Conservation (phyloP, 495 filamentous ascomycete genomes). For the Hypoxylon crocopeplum region DNA sequence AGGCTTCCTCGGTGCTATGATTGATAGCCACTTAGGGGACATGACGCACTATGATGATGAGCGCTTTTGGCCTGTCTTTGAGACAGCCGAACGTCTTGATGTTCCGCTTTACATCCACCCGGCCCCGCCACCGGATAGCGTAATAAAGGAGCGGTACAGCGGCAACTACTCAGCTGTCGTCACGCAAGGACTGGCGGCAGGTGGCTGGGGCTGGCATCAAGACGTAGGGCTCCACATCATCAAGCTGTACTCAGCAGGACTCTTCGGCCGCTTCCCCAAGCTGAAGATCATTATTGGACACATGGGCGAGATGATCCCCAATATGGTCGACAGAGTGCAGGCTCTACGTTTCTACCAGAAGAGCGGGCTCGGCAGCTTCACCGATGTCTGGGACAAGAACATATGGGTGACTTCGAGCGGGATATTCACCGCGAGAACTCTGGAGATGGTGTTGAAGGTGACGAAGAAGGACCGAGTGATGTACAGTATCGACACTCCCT, state of each 20-base stretch:
- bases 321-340: slow-evolving; percentile 66
- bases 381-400: slow-evolving; percentile 65
- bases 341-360: slow-evolving; percentile 56
- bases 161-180: slow-evolving; percentile 54
- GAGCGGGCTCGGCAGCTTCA: slow-evolving; percentile 56
- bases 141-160: slow-evolving; percentile 40
- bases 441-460: slow-evolving; percentile 55
- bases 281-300: slow-evolving; percentile 72
- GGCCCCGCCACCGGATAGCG: slow-evolving; percentile 46
- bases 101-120: slow-evolving; percentile 68
- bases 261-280: slow-evolving; percentile 60
- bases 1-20: slow-evolving; percentile 63
- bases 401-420: slow-evolving; percentile 71
- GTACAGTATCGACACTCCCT: slow-evolving; percentile 69
- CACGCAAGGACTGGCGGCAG: slow-evolving; percentile 38
- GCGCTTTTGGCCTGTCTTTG: slow-evolving; percentile 49
- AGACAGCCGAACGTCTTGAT: slow-evolving; percentile 56
- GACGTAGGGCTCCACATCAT: slow-evolving; percentile 54
- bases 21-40: slow-evolving; percentile 58
- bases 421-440: slow-evolving; percentile 55
- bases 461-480: slow-evolving; percentile 59
- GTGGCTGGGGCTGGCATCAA: slow-evolving; percentile 55
- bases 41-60: slow-evolving; percentile 57
- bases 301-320: slow-evolving; percentile 69
- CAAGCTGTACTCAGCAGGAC: slow-evolving; percentile 42